Conservation (phyloP, 2,329 filamentous ascomycete genomes). For the Fusarium drepaniforme region DNA sequence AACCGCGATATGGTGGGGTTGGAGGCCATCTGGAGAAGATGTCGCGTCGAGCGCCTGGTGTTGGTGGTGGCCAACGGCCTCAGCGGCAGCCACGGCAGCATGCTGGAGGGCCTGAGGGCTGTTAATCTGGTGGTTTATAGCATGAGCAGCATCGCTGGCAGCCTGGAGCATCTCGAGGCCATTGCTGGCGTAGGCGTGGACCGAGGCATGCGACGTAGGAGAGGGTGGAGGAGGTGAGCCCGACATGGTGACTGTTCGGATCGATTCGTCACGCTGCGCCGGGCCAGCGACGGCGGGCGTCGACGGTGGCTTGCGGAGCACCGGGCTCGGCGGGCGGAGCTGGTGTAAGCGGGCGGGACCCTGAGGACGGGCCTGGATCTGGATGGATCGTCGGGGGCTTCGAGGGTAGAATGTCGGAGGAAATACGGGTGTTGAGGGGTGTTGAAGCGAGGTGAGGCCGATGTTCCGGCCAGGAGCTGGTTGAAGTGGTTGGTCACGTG, state of each 20-base stretch:
- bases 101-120: constrained; percentile 54
- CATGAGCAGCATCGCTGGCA: constrained; percentile 58
- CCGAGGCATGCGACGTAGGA: constrained; percentile 46
- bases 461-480: constrained; percentile 39
- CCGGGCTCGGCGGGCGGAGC: constrained; percentile 36
- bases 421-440: constrained; percentile 53
- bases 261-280: constrained; percentile 17
- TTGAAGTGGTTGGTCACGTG: constrained; percentile 26
- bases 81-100: constrained; percentile 52
- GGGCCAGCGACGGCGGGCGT: constrained; percentile 31
- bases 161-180: constrained; percentile 60
- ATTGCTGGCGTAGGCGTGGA: constrained; percentile 60
- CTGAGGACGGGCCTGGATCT: constrained; percentile 30
- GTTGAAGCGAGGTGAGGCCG: constrained; percentile 57
- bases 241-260: constrained; percentile 36
- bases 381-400: constrained; percentile 34
- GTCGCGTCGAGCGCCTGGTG: constrained; percentile 33
- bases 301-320: constrained; percentile 34
- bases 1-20: not conserved
- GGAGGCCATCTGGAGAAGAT: constrained; percentile 25
- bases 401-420: constrained; percentile 58
- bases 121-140: constrained; percentile 45
- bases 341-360: constrained; percentile 41
- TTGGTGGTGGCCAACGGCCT: constrained; percentile 42
- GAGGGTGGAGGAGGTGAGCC: constrained; percentile 43